Evolutionary conservation across 176 grass and related monocot genomes (phyloP), one percentile per base, ranked within the genome.

Genomic region (Paspalum vaginatum): DNA sequence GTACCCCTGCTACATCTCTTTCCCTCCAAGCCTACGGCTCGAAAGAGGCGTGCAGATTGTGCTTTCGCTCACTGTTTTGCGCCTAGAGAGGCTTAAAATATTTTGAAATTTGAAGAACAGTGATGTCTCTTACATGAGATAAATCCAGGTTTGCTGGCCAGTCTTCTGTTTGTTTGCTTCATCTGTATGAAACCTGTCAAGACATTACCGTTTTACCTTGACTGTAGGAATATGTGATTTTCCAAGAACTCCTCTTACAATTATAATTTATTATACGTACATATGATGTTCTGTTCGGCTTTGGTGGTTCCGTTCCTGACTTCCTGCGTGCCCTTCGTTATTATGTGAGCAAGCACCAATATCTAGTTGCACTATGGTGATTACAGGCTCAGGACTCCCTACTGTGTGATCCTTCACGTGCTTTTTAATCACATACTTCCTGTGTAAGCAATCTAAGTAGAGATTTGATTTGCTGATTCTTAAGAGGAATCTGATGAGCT

Each of bases 141-240:
- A 42, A n/a, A 27, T 60, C 43, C 50, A 32, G 74, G 20, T 78
- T 83, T 83, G 25, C n/a, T 41, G 32, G 17, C 17, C 4, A 70
- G 13, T 65, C 42, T 43, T 77, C 5, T 70, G 12, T 52, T 81
- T 81, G 44, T 84, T 78, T 70, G 45, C 74, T 73, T 84, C 11
- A 18, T 74, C 51, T 84, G 60, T 67, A 79, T 66, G 75, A 74
- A 65, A 74, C 20, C 27, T 86, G 43, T 58, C 20, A 41, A 25
- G 43, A 41, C 41, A 75, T 60, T 69, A 41, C 7, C 52, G 11
- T 65, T 8, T 47, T 41, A 8, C 17, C 4, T 51, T 58, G 68
- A 85, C n/a, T 64, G 10, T 18, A 76, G 20, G 18, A 18, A 0
- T 37, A 14, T 65, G 8, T 61, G 54, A 15, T 2, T 44, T 9